These are phyloP conservation scores for Phytophthora pini DNA, from an alignment of 352 stramenopile genomes.

Conservation along the genomic window DNA sequence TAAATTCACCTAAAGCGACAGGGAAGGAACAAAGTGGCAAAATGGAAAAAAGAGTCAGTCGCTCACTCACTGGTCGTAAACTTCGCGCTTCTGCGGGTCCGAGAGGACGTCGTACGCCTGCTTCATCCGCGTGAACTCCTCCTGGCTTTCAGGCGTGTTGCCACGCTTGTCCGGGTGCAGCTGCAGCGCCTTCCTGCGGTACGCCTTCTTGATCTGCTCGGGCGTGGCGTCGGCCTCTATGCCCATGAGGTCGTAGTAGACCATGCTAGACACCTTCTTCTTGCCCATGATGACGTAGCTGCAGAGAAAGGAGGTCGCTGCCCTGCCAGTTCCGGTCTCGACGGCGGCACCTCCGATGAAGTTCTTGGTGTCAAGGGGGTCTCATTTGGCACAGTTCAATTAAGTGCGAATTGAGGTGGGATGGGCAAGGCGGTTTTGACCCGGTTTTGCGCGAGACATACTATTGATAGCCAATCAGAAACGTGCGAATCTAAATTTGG, in stretches of 20 bases:
- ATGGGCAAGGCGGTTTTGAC: constrained; percentile 23
- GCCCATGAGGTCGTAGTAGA: constrained; percentile 88
- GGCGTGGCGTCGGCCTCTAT: constrained; percentile 73
- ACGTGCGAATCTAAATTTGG: constrained; percentile 17
- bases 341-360: constrained; percentile 6
- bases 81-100: constrained; percentile 85
- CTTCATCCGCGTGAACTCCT: constrained; percentile 93
- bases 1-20: constrained; percentile 8
- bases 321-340: not conserved
- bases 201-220: constrained; percentile 94
- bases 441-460: constrained; percentile 6
- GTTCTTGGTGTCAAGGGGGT: constrained; percentile 26
- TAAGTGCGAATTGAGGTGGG: constrained; percentile 34
- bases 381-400: constrained; percentile 14
- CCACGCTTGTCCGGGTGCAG: constrained; percentile 92
- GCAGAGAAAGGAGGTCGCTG: constrained; percentile 4
- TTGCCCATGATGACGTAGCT: constrained; percentile 34
- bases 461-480: constrained; percentile 13
- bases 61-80: constrained; percentile 76
- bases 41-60: not conserved
- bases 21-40: not conserved
- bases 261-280: constrained; percentile 76
- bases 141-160: constrained; percentile 81
- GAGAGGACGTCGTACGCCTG: constrained; percentile 93
- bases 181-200: constrained; percentile 91